Base-by-base conservation (phyloP, 202 grass and related monocot species). In the Miscanthus sacchariflorus region DNA sequence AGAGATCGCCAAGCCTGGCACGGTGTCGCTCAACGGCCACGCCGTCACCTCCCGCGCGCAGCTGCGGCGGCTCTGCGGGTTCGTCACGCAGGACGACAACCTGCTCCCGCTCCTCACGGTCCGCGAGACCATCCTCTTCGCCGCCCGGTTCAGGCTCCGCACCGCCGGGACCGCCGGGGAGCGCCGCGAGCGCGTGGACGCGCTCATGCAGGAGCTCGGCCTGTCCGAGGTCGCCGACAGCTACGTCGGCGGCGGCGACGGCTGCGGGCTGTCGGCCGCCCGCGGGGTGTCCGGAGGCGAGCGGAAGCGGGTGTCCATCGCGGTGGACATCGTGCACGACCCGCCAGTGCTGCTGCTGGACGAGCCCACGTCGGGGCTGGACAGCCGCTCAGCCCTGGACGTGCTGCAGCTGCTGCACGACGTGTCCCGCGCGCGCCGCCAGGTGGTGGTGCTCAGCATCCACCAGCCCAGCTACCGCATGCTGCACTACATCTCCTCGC, bases 391-490 rank as follows among this genome's bases (percentile, higher is more conserved):
- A 0, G 95, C 95, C 13, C 21, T 91, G 83, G 93, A 95, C 44
- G 93, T 98, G 13, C 83, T 98, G 14, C 70, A 88, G 18, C 90
- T 98, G 36, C 90, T 98, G 46, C 85, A 76, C 27, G 88, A 90
- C 7, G 94, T 98, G 93, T 85, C 96, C 48, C 72, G 88, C 74
- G 64, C 79, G 13, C 88, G 96, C 36, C 76, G 73, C 11, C 96
- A 98, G 87, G 88, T 94, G 76, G 72, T 98, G 28, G 90, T 98
- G 89, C 87, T 98, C 45, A 95, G 89, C 73, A 94, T 98, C 75
- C 96, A 98, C 87, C 92, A 98, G 91, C 96, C 96, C 45, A 94
- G 92, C 85, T 98, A 95, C 82, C 93, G 93, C 52, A 98, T 98
- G 83, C 94, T 98, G 25, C 61, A 43, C 12, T 95, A 94, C 76